Percentiles rank a stretch among this genome's conserved stretches.
phyloP scores from a whole-genome alignment of 768 basidiomycete genomes.

The Pholiota microspora region DNA sequence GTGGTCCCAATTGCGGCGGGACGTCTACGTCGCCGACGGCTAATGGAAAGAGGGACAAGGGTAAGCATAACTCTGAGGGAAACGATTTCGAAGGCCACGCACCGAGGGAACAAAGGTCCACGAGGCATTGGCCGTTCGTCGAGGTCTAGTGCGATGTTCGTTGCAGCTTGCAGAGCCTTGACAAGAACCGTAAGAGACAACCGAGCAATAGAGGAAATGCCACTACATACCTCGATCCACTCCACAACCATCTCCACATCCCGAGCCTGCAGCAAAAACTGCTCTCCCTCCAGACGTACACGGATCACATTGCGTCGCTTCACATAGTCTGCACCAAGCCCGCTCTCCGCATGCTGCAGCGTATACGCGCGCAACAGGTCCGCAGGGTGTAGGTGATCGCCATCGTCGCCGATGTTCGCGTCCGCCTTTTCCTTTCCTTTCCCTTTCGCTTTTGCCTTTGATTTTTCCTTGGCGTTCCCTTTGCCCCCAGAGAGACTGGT shows the following conservation, averaged over 20 bases:
- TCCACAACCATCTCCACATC: slow-evolving; percentile 84
- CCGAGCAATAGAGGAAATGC: no score
- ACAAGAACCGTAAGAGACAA: no score
- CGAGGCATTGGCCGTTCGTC: slow-evolving; percentile 92
- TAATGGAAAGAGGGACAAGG: slow-evolving; percentile 18
- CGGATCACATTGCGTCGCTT: slow-evolving; percentile 95
- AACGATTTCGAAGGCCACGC: slow-evolving; percentile 21
- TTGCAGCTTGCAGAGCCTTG: slow-evolving; percentile 90
- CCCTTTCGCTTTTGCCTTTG: slow-evolving; percentile 10
- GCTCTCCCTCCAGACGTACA: slow-evolving; percentile 90
- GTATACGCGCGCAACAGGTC: slow-evolving; percentile 73
- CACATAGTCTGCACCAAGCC: slow-evolving; percentile 90
- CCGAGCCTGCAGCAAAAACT: slow-evolving; percentile 90
- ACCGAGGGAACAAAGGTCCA: slow-evolving; percentile 85
- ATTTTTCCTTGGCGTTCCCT: not conserved
- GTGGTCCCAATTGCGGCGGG: slow-evolving; percentile 6
- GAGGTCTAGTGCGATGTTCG: slow-evolving; percentile 88
- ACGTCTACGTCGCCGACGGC: slow-evolving; percentile 32
- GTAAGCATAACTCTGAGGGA: slow-evolving; percentile 17
- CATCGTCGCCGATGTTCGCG: slow-evolving; percentile 23
- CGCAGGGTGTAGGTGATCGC: slow-evolving; percentile 39
- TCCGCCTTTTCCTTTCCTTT: slow-evolving; percentile 14
- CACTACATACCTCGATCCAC: slow-evolving; percentile 83
- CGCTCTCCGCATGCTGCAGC: slow-evolving; percentile 89
- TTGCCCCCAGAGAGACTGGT: no score